Base-by-base conservation (phyloP, 2,329 filamentous ascomycete species). In the Colletotrichum coccodes region DNA sequence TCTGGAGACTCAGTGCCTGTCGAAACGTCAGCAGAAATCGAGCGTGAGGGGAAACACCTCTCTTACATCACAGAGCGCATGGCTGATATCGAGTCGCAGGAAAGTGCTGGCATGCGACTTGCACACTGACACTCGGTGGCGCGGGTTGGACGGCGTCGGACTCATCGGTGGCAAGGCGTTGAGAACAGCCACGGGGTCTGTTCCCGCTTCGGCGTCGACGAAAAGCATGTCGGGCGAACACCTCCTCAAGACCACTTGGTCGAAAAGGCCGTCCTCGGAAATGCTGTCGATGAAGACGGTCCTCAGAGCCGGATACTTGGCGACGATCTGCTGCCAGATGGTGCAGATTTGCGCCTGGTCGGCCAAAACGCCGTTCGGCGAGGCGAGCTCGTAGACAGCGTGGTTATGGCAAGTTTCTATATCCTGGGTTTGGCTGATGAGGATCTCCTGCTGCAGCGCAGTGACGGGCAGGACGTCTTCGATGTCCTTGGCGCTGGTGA, bases 281-380 rank as follows among this genome's bases (percentile, higher is more conserved):
- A 86, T 78, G 38, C 85, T 85, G 52, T 86, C 85, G 49, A 82
- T 83, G 65, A 88, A 88, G 21, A 87, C 78, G 3, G 85, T 87
- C 46, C 86, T 76, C 46, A 88, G 72, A 2, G 84, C 79, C 0
- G 82, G 74, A 54, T 87, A 83, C 54, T 79, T 79, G n/a, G 79
- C 75, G 0, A 84, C 82, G 0, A 87, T 82, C 36, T 80, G 79
- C 64, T 85, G 79, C 86, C 86, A 88, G 0, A 84, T 84, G 28
- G 78, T 76, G 70, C 85, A 87, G 6, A 88, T 79, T 11, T 79
- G 80, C 0, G 79, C 76, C 9, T 81, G 78, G 47, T 87, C 84
- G 6, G 86, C 76, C 2, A 77, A 68, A 3, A 75, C 75, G 3
- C 79, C 81, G 11, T 78, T 77, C 0, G 75, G 74, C 0, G 80